Percentiles rank a stretch among this genome's conserved stretches.
These are phyloP conservation scores for Eucalyptus regnans DNA, from an alignment of 345 rosid species.

Conservation along the genomic window DNA sequence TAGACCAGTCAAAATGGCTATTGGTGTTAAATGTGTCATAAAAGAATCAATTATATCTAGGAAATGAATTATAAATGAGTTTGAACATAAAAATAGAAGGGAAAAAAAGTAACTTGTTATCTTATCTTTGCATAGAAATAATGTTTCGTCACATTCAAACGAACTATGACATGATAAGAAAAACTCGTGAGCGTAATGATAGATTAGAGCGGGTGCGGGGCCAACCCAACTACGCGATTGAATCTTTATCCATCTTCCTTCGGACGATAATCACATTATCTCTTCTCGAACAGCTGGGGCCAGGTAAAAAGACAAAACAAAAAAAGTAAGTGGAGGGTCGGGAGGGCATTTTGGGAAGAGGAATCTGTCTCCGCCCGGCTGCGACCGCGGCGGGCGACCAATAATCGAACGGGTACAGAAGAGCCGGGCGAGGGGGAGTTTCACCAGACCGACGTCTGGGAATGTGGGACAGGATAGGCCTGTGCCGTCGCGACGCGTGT, in stretches of 20 bases:
- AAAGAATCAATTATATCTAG: too few species aligned
- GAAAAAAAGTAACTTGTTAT: too few species aligned
- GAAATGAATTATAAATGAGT: too few species aligned
- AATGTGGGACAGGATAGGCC: neutral
- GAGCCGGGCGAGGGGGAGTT: neutral
- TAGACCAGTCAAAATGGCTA: too few species aligned
- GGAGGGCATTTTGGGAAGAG: neutral
- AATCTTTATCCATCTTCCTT: neutral
- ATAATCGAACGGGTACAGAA: neutral
- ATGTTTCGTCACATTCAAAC: too few species aligned
- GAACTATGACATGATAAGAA: too few species aligned
- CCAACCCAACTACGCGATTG: too few species aligned
- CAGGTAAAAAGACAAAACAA: neutral
- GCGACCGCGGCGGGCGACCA: neutral
- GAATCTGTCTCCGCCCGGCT: neutral
- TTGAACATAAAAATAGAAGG: too few species aligned
- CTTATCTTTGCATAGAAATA: too few species aligned
- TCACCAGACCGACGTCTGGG: neutral
- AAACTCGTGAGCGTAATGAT: too few species aligned
- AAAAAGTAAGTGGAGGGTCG: accelerated
- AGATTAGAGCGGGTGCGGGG: neutral
- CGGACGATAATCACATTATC: neutral
- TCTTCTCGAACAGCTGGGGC: neutral
- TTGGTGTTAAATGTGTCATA: too few species aligned
- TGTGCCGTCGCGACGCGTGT: neutral